A percentile compares a stretch with the other conserved stretches of the same genome.
Conservation (phyloP, 139 green algal genomes). For the Haematococcus sp. region DNA sequence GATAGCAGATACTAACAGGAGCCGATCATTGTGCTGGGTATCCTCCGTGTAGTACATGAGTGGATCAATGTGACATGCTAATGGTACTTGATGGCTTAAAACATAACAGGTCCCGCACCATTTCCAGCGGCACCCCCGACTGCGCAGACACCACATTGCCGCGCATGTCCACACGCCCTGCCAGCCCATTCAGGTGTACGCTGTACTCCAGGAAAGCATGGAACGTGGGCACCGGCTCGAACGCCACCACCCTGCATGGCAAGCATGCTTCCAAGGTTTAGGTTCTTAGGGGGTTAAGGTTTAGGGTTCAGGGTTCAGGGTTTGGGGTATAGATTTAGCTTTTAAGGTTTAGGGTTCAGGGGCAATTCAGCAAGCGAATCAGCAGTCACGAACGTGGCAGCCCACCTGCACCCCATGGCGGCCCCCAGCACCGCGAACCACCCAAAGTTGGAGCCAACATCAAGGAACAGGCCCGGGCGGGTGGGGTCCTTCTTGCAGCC, state of each 20-base stretch:
- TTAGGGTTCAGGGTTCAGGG: too few species aligned
- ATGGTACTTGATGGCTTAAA: too few species aligned
- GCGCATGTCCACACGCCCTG: constrained; percentile 36
- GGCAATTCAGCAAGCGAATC: too few species aligned
- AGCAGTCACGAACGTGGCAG: too few species aligned
- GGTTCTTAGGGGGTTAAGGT: background rate
- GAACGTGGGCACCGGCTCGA: constrained; percentile 80
- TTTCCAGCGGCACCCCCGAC: constrained; percentile 31
- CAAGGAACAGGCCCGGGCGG: constrained; percentile 54
- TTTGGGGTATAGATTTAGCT: too few species aligned
- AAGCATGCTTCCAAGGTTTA: background rate
- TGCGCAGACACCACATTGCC: constrained; percentile 18
- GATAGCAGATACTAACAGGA: too few species aligned
- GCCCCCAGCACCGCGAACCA: constrained; percentile 72
- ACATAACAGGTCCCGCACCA: too few species aligned
- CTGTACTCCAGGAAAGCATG: constrained; percentile 65
- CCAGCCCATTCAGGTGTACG: constrained; percentile 51
- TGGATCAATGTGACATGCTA: too few species aligned
- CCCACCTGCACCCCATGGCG: constrained; percentile 69
- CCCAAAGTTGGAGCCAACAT: constrained; percentile 82
- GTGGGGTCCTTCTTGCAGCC: constrained; percentile 26
- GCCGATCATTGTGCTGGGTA: too few species aligned
- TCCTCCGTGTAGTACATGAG: too few species aligned
- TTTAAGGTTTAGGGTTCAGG: too few species aligned
- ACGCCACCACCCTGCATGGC: constrained; percentile 60